A percentile compares a stretch with the other conserved stretches of the same genome.
These are phyloP conservation scores for Grosmannia serpens DNA, from an alignment of 2,329 filamentous ascomycete genomes.

Conservation along the genomic window DNA sequence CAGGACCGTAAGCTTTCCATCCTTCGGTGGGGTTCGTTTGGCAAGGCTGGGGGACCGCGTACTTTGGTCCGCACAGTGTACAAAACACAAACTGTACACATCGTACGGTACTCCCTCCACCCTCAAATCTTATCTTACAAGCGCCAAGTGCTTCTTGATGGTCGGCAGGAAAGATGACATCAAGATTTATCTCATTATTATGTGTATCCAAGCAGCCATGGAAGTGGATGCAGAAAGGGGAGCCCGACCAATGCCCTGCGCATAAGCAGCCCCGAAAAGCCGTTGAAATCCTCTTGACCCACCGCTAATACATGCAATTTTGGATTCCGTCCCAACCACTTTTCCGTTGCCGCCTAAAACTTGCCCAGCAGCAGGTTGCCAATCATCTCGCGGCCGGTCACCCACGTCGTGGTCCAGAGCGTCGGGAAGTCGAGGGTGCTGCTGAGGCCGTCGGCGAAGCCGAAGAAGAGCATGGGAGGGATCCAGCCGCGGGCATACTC, in stretches of 20 bases:
- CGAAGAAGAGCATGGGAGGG: constrained; percentile 84
- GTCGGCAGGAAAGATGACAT: no score
- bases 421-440: constrained; percentile 81
- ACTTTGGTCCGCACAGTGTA: no score
- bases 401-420: constrained; percentile 62
- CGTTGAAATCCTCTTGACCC: background rate
- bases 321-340: no score
- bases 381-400: constrained; percentile 70
- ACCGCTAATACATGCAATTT: no score
- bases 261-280: background rate
- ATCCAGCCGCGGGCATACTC: constrained; percentile 86
- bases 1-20: no score
- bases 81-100: no score
- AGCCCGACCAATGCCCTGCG: background rate
- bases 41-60: no score
- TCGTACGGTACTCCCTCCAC: no score
- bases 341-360: constrained; percentile 33
- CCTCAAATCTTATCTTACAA: no score
- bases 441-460: constrained; percentile 68
- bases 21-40: no score
- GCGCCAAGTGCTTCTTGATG: no score
- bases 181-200: background rate
- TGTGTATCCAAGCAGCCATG: background rate
- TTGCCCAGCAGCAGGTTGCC: constrained; percentile 59
- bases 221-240: background rate